Base-by-base conservation (phyloP, 2,329 filamentous ascomycete genomes). In the Epichloe sibirici region DNA sequence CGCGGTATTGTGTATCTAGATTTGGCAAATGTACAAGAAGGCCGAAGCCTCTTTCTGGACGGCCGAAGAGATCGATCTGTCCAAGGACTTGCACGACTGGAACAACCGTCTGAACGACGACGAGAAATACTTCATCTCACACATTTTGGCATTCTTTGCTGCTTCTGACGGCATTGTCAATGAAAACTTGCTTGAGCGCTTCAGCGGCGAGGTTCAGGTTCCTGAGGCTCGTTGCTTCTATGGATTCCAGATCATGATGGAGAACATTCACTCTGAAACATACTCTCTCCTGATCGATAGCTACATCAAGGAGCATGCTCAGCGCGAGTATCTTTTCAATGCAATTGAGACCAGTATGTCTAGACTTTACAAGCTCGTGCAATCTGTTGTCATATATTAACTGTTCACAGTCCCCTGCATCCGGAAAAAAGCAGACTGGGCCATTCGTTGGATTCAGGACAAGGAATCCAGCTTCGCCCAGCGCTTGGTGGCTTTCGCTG, bases 11-110 rank as follows among this genome's bases (percentile, higher is more conserved):
- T 49, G 56, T 55, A 48, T 51, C 56, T 59, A 96, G 90, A 94
- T 96, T 72, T 98, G 93, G 93, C 91, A 97, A 73, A 97, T 97
- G 91, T 98, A 98, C 83, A 98, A 98, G 83, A 97, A 97, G 77
- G 90, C 90, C 60, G 91, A 98, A 72, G 93, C 93, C 51, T 97
- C 93, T 44, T 98, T 98, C 85, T 98, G 93, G 93, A 98, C 93
- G 43, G 93, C 93, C 50, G 93, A 98, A 72, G 93, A 98, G 78
- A 97, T 98, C 63, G 93, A 98, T 73, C 82, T 98, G 49, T 97
- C 91, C 65, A 98, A 98, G 77, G 93, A 98, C 71, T 79, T 97
- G 55, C 88, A 96, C 77, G 93, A 98, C 77, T 98, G 93, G 93
- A 94, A 95, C 81, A 95, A 96, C 79, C 86, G 86, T 63, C 76